phyloP scores from a whole-genome alignment of 1,284 basidiomycete species.

The Erythrobasidium hasegawianum region DNA sequence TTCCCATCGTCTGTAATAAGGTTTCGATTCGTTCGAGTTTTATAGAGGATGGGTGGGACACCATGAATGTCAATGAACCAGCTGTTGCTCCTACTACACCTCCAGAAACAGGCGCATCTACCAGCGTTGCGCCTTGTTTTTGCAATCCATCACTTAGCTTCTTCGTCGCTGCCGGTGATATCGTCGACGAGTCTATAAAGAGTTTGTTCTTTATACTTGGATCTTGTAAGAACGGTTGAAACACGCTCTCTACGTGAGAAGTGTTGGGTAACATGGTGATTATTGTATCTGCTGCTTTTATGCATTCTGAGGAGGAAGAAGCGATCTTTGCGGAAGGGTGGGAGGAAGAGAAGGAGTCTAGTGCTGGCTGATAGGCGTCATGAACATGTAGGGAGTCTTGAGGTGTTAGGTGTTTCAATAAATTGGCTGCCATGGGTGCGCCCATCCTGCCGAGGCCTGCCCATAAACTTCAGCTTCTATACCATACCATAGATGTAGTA shows the following conservation, averaged over 20 bases:
- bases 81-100: constrained; percentile 76
- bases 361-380: constrained; percentile 64
- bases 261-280: constrained; percentile 55
- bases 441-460: constrained; percentile 34
- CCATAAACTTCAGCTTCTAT: background rate
- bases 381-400: constrained; percentile 60
- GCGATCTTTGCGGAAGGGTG: constrained; percentile 42
- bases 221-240: constrained; percentile 23
- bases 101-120: constrained; percentile 87
- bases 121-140: constrained; percentile 63
- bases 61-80: constrained; percentile 81
- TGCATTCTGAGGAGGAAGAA: constrained; percentile 40
- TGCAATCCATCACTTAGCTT: constrained; percentile 45
- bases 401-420: constrained; percentile 9
- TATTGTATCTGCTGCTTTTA: constrained; percentile 49
- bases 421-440: constrained; percentile 22
- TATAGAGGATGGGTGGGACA: constrained; percentile 53
- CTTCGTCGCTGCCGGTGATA: constrained; percentile 48
- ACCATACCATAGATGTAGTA: too few species aligned
- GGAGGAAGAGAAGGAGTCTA: constrained; percentile 58
- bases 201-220: constrained; percentile 44
- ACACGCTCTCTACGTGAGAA: constrained; percentile 51
- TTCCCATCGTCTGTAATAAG: constrained; percentile 63
- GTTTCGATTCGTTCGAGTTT: constrained; percentile 57
- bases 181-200: constrained; percentile 49